phyloP scores from a whole-genome alignment of 345 rosid species.

The Linum usitatissimum region DNA sequence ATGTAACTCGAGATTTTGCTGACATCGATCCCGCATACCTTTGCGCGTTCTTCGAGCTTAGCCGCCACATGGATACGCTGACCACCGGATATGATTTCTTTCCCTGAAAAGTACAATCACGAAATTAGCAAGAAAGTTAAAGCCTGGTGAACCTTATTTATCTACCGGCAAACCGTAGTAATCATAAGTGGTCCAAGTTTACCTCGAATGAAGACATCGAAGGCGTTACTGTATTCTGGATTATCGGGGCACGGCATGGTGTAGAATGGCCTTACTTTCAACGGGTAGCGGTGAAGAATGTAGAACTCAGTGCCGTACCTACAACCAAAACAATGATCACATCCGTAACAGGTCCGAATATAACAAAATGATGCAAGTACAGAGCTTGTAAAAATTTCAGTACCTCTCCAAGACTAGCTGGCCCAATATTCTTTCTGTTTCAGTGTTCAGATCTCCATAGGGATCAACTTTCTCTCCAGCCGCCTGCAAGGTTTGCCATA shows the following conservation, averaged over 20 bases:
- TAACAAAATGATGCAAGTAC: no score
- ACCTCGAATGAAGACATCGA: slow-evolving; percentile 94
- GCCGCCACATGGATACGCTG: slow-evolving; percentile 86
- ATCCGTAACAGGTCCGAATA: no score
- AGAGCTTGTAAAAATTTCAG: no score
- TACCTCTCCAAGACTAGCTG: slow-evolving; percentile 69
- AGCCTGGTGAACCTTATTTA: no score
- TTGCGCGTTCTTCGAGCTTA: slow-evolving; percentile 57
- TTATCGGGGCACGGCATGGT: slow-evolving; percentile 84
- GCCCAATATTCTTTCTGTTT: slow-evolving; percentile 80
- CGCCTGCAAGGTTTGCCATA: slow-evolving; percentile 32
- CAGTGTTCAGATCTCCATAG: slow-evolving; percentile 77
- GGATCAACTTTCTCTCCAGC: slow-evolving; percentile 86
- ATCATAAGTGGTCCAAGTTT: not conserved
- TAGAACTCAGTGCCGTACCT: slow-evolving; percentile 88
- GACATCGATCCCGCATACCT: slow-evolving; percentile 62
- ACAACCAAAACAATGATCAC: no score
- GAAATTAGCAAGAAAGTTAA: slow-evolving; percentile 1
- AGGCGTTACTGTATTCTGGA: slow-evolving; percentile 67
- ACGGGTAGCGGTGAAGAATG: slow-evolving; percentile 70
- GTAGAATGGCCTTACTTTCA: slow-evolving; percentile 83
- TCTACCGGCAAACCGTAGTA: no score
- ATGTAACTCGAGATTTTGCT: slow-evolving; percentile 60
- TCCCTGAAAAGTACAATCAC: slow-evolving; percentile 31
- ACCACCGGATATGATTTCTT: slow-evolving; percentile 93